These are phyloP conservation scores for Aspergillus texensis DNA, from an alignment of 2,329 filamentous ascomycete genomes.

Conservation along the genomic window DNA sequence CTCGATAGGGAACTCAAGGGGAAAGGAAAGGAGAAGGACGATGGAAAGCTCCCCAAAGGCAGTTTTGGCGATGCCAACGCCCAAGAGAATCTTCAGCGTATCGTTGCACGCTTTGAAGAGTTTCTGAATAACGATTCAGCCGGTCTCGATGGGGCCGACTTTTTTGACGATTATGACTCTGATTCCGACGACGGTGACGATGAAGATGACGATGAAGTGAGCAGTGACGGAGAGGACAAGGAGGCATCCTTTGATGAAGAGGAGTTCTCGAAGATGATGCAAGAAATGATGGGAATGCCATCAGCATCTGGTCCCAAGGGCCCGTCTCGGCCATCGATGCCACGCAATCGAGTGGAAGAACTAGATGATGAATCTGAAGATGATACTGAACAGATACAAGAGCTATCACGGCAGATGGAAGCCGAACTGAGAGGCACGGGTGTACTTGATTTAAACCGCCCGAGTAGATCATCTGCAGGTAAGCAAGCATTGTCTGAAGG, in stretches of 20 bases:
- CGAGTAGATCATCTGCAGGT: conserved; percentile 19
- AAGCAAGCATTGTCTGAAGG: conserved; percentile 30
- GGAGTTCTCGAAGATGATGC: conserved; percentile 85
- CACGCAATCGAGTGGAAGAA: conserved; percentile 45
- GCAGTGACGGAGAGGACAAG: conserved; percentile 70
- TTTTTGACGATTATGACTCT: conserved; percentile 69
- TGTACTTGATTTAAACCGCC: conserved; percentile 43
- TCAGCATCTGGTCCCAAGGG: conserved; percentile 36
- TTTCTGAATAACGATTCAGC: conserved; percentile 87
- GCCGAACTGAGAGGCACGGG: conserved; percentile 51
- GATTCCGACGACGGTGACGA: conserved; percentile 60
- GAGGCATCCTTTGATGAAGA: conserved; percentile 81
- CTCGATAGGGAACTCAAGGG: conserved; percentile 78
- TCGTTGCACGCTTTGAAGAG: conserved; percentile 89
- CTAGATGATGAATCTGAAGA: conserved; percentile 55
- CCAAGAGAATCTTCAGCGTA: conserved; percentile 72
- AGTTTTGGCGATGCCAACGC: conserved; percentile 50
- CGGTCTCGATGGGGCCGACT: conserved; percentile 75
- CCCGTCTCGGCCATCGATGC: conserved; percentile 22
- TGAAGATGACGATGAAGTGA: conserved; percentile 55
- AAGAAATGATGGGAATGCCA: conserved; percentile 80
- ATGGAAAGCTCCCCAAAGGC: conserved; percentile 24
- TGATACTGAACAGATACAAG: conserved; percentile 61
- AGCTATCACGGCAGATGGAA: conserved; percentile 50
- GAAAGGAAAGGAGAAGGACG: conserved; percentile 46